phyloP scores from a whole-genome alignment of 176 grass and related monocot genomes.

The Metroxylon sagu region DNA sequence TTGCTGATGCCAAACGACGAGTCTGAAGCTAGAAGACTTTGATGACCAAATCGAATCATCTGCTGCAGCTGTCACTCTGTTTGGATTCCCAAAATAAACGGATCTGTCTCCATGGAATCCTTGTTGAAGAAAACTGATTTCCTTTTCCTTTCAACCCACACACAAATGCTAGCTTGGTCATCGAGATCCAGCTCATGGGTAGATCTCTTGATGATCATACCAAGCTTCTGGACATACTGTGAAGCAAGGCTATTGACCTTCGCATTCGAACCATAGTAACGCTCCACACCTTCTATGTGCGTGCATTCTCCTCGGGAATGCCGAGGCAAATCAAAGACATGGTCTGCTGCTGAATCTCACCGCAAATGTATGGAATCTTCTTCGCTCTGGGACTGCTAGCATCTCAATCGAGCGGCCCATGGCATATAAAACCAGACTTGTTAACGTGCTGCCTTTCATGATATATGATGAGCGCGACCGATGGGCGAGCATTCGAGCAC shows the following conservation, averaged over 20 bases:
- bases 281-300: constrained; percentile 70
- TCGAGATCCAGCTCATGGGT: constrained; percentile 85
- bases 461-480: constrained; percentile 65
- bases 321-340: constrained; percentile 90
- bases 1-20: constrained; percentile 85
- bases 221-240: constrained; percentile 89
- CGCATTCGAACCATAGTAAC: constrained; percentile 55
- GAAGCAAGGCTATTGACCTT: constrained; percentile 51
- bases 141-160: constrained; percentile 85
- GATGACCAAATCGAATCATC: too few relatives aligned
- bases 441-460: constrained; percentile 77
- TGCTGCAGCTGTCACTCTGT: too few relatives aligned
- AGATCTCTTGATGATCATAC: constrained; percentile 93
- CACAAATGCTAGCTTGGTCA: constrained; percentile 71
- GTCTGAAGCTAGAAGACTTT: too few relatives aligned
- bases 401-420: constrained; percentile 72
- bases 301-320: constrained; percentile 82
- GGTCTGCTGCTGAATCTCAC: constrained; percentile 87
- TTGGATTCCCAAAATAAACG: too few relatives aligned
- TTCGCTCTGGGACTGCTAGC: constrained; percentile 77
- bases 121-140: constrained; percentile 82
- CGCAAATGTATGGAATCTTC: constrained; percentile 64
- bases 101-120: too few relatives aligned
- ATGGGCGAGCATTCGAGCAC: constrained; percentile 56
- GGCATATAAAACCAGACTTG: constrained; percentile 71